Evolutionary conservation across 177 flowering plant genomes (phyloP).

Genomic region (Vitis hybrid): DNA sequence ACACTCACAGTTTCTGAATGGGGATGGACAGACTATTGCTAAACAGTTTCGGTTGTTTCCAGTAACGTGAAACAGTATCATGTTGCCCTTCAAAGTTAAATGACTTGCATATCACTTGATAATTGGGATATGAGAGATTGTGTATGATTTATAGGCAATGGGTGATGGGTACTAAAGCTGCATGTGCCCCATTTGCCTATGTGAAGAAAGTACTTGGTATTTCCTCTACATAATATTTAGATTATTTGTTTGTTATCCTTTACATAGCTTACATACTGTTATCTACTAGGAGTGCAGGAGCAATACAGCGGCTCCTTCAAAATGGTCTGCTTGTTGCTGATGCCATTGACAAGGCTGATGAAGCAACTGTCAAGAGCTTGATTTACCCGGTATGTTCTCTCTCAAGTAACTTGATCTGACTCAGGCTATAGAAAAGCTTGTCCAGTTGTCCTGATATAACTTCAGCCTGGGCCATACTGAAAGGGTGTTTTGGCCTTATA

Average conservation of each 20-base stretch:
- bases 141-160: too few relatives aligned
- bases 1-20: neutral
- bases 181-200: neutral
- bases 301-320: constrained; percentile 76
- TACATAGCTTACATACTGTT: constrained; percentile 6
- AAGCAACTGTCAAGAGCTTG: constrained; percentile 62
- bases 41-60: too few relatives aligned
- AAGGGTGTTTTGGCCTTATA: neutral
- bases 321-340: constrained; percentile 72
- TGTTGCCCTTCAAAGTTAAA: too few relatives aligned
- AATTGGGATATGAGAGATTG: too few relatives aligned
- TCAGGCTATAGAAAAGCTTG: neutral
- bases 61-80: too few relatives aligned
- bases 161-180: neutral
- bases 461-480: neutral
- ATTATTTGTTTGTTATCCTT: neutral
- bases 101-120: too few relatives aligned
- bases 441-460: neutral
- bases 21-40: too few relatives aligned
- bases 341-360: constrained; percentile 72
- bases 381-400: constrained; percentile 75
- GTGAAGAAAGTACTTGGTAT: neutral
- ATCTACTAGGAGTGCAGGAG: constrained; percentile 58
- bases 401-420: neutral
- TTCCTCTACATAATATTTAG: neutral